Base-by-base conservation (phyloP, 495 filamentous ascomycete genomes). In the Penicillium canariense region DNA sequence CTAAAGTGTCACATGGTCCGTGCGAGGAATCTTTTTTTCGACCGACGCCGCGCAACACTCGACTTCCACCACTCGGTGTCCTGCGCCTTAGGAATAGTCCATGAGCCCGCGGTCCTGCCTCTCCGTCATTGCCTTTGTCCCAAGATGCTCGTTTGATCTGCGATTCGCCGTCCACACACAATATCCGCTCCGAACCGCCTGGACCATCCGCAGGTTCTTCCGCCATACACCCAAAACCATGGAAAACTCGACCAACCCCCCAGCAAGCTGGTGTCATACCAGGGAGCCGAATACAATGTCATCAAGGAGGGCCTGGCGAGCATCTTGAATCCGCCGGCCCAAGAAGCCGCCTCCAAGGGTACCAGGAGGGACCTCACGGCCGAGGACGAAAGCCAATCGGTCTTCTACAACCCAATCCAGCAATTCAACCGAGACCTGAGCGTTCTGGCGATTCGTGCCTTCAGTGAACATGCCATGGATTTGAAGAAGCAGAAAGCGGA, bases 351-450 rank as follows among this genome's bases (percentile, higher is more conserved):
- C 23, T 75, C 78, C 5, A 71, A 78, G 44, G 69, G 67, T 22
- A 60, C 66, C 14, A 70, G 63, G 50, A 76, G 67, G 45, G 59
- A 77, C 39, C 71, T 75, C n/a, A 70, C 71, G 34, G 71, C 62
- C 15, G 75, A 81, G 11, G 75, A 82, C 35, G 76, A 78, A 27
- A 69, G 77, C 14, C 90, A 96, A 66, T 81, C 85, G 26, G 95
- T 98, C 23, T 98, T 98, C 68, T 98, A 98, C 75, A 98, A 98
- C 59, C 93, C 94, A 0, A 96, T 98, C 36, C 95, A 97, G 66
- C 95, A 97, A 69, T 98, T 96, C 77, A 98, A 98, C 74, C 84
- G 94, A 9, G 94, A 98, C 71, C 73, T 98, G 59, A 96, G 89
- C 63, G 88, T 97, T 27, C 80, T 97, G 18, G 89, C 91, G 15